Conservation (phyloP, 2,329 filamentous ascomycete genomes). For the Xylariomycetidae sp. region DNA sequence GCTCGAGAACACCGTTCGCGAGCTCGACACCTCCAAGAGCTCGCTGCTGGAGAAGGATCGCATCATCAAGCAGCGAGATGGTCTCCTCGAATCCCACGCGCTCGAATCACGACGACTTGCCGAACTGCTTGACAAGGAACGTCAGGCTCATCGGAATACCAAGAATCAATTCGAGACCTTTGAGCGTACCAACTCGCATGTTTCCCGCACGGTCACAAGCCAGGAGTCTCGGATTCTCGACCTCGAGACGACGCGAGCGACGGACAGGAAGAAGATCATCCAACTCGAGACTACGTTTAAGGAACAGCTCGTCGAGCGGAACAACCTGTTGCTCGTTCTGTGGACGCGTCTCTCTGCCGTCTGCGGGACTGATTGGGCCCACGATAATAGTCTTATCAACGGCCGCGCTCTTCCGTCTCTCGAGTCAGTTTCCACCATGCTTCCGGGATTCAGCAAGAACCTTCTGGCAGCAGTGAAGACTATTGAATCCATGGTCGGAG, state of each 20-base stretch:
- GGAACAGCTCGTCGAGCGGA: slow-evolving; percentile 85
- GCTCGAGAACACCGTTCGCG: slow-evolving; percentile 75
- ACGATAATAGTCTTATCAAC: slow-evolving; percentile 84
- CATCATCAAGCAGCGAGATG: slow-evolving; percentile 83
- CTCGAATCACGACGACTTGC: slow-evolving; percentile 80
- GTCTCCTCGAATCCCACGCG: slow-evolving; percentile 80
- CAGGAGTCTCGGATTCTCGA: slow-evolving; percentile 83
- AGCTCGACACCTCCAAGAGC: slow-evolving; percentile 73
- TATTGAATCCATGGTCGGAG: slow-evolving; percentile 73
- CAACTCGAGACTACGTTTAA: slow-evolving; percentile 75
- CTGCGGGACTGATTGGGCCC: slow-evolving; percentile 88
- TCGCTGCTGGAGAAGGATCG: slow-evolving; percentile 86
- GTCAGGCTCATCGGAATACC: slow-evolving; percentile 77
- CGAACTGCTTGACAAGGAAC: slow-evolving; percentile 88
- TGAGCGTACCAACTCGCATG: slow-evolving; percentile 81
- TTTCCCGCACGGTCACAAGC: slow-evolving; percentile 77
- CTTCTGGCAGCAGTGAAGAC: slow-evolving; percentile 81
- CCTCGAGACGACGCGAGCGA: slow-evolving; percentile 72
- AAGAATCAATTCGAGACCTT: slow-evolving; percentile 84
- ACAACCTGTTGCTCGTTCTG: slow-evolving; percentile 78
- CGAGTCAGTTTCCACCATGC: slow-evolving; percentile 79
- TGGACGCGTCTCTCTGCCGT: slow-evolving; percentile 85
- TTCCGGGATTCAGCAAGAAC: slow-evolving; percentile 87
- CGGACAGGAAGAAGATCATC: slow-evolving; percentile 73
- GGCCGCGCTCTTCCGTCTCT: slow-evolving; percentile 77